Evolutionary conservation across 495 filamentous ascomycete genomes (phyloP).

Genomic region (Glarea lozoyensis): DNA sequence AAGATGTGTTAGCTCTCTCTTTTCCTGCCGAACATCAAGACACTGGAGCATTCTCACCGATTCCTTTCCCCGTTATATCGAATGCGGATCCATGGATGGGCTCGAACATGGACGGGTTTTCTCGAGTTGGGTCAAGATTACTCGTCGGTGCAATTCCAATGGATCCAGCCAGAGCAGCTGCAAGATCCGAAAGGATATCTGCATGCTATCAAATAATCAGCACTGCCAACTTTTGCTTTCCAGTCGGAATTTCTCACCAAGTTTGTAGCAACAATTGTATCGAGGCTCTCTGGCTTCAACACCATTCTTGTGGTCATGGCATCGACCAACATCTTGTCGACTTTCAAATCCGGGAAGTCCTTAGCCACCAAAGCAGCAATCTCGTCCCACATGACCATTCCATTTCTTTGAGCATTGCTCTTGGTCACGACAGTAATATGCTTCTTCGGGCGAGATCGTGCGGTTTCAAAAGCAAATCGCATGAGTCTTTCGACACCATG

Average conservation of each 20-base stretch:
- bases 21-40: too few relatives aligned
- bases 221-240: too few relatives aligned
- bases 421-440: conserved; percentile 49
- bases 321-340: conserved; percentile 52
- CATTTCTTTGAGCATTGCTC: conserved; percentile 49
- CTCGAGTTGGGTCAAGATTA: conserved; percentile 56
- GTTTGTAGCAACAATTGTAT: conserved; percentile 50
- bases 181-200: conserved; percentile 54
- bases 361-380: conserved; percentile 34
- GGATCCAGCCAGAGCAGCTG: conserved; percentile 78
- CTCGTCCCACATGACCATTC: conserved; percentile 51
- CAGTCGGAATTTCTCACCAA: too few relatives aligned
- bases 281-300: conserved; percentile 40
- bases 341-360: conserved; percentile 40
- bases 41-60: too few relatives aligned
- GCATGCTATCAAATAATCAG: too few relatives aligned
- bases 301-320: conserved; percentile 52
- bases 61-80: conserved; percentile 62
- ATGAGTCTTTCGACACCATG: conserved; percentile 45
- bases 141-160: conserved; percentile 71
- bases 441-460: conserved; percentile 35
- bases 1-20: too few relatives aligned
- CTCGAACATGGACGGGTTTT: conserved; percentile 74
- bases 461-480: conserved; percentile 47
- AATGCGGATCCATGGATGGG: conserved; percentile 71